Conservation (phyloP, 768 basidiomycete species). For the Suillus lakei region DNA sequence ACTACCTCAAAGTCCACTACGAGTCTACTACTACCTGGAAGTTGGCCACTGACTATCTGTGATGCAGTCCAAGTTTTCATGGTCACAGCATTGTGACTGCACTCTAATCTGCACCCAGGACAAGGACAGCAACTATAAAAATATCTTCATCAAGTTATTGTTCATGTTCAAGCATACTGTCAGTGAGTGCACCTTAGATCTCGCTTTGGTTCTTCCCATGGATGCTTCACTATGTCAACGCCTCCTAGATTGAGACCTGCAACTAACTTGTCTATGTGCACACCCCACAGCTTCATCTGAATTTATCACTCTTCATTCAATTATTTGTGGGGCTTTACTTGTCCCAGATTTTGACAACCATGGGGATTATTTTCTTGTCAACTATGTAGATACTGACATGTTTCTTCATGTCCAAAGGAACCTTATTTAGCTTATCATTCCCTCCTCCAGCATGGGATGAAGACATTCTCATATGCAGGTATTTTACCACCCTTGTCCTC, state of each 20-base stretch:
- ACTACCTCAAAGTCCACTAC: conserved; percentile 7
- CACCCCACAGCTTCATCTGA: conserved; percentile 10
- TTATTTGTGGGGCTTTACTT: conserved; percentile 34
- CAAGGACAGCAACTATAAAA: not conserved
- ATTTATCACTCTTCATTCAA: conserved; percentile 33
- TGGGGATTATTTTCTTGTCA: conserved; percentile 32
- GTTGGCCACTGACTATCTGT: conserved; percentile 4
- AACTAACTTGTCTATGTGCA: conserved; percentile 16
- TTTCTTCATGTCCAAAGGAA: conserved; percentile 13
- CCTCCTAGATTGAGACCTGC: conserved; percentile 25
- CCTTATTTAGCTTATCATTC: not conserved
- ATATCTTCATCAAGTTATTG: conserved; percentile 12
- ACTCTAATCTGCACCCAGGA: conserved; percentile 26
- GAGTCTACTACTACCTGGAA: not conserved
- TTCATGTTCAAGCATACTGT: conserved; percentile 22
- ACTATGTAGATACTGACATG: conserved; percentile 36
- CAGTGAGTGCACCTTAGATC: conserved; percentile 1
- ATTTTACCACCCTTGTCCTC: no score
- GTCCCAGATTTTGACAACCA: conserved; percentile 20
- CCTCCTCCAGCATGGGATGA: not conserved
- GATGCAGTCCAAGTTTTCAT: conserved; percentile 22
- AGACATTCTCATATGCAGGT: no score
- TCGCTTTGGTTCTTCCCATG: conserved; percentile 25
- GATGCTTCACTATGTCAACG: conserved; percentile 10
- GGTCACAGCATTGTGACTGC: conserved; percentile 20